Evolutionary conservation across 2,329 filamentous ascomycete genomes (phyloP).

Genomic region (Hawksworthiomyces lignivorus): DNA sequence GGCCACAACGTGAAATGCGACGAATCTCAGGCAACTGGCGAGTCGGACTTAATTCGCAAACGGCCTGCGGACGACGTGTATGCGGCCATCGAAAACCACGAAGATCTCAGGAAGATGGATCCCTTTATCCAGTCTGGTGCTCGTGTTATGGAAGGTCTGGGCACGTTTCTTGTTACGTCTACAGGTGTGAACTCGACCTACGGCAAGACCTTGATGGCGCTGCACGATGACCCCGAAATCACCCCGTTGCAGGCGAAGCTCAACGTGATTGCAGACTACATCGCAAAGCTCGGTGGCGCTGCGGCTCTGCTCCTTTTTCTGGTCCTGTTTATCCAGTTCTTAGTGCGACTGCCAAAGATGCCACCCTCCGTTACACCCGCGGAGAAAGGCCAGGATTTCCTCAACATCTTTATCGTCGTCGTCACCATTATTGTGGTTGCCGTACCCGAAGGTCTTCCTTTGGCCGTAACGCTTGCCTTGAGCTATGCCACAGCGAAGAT

Average conservation of each 20-base stretch:
- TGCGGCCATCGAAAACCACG: slow-evolving; percentile 58
- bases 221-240: slow-evolving; percentile 66
- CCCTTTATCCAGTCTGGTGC: slow-evolving; percentile 80
- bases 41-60: slow-evolving; percentile 69
- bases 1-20: slow-evolving; percentile 71
- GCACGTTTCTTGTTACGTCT: slow-evolving; percentile 66
- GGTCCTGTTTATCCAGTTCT: slow-evolving; percentile 78
- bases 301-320: slow-evolving; percentile 76
- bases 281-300: slow-evolving; percentile 67
- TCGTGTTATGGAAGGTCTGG: slow-evolving; percentile 69
- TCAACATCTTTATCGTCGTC: slow-evolving; percentile 70
- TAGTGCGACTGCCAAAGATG: slow-evolving; percentile 55
- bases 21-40: slow-evolving; percentile 71
- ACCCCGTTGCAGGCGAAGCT: slow-evolving; percentile 72
- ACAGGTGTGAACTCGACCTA: slow-evolving; percentile 68
- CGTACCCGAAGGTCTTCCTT: slow-evolving; percentile 67
- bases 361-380: slow-evolving; percentile 47
- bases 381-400: slow-evolving; percentile 69
- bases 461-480: slow-evolving; percentile 69
- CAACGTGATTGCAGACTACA: slow-evolving; percentile 67
- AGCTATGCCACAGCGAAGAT: slow-evolving; percentile 72
- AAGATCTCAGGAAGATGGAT: slow-evolving; percentile 64
- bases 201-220: slow-evolving; percentile 65
- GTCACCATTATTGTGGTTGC: slow-evolving; percentile 75
- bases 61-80: slow-evolving; percentile 59